phyloP scores from a whole-genome alignment of 768 basidiomycete species.

The Austroboletus festivus region DNA sequence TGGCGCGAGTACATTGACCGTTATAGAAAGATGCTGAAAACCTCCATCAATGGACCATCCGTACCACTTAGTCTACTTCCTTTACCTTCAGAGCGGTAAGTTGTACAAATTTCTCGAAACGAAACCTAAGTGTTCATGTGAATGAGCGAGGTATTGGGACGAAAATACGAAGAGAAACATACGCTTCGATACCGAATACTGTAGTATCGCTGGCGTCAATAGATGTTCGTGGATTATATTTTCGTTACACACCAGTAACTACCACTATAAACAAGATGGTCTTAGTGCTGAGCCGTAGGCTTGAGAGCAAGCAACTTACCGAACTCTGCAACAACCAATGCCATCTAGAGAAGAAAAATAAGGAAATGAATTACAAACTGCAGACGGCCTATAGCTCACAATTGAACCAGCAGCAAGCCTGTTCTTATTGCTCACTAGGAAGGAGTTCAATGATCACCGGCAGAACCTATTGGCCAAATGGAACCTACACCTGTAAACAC shows the following conservation, averaged over 20 bases:
- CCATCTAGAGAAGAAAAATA: conserved; percentile 5
- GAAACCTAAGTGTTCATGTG: conserved; percentile 32
- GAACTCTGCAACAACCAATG: conserved; percentile 41
- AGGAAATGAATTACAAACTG: background rate
- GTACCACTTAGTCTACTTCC: background rate
- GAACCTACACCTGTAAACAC: conserved; percentile 48
- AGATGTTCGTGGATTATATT: no score
- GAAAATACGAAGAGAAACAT: conserved; percentile 10
- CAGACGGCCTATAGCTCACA: conserved; percentile 16
- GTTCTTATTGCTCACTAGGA: conserved; percentile 48
- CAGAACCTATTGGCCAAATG: background rate
- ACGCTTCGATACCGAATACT: conserved; percentile 39
- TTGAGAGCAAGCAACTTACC: conserved; percentile 10
- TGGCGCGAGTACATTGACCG: conserved; percentile 50
- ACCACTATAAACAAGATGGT: conserved; percentile 16
- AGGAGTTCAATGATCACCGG: background rate
- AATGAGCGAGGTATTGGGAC: background rate
- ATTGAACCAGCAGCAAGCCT: conserved; percentile 34
- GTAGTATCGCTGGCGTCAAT: conserved; percentile 2
- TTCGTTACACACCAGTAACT: background rate
- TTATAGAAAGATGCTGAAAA: conserved; percentile 39
- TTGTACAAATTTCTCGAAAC: conserved; percentile 38
- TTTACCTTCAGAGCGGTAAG: conserved; percentile 43
- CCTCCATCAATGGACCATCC: background rate
- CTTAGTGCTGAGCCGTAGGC: conserved; percentile 2